Conservation (phyloP, 345 rosid genomes). For the Moricandia arvensis region DNA sequence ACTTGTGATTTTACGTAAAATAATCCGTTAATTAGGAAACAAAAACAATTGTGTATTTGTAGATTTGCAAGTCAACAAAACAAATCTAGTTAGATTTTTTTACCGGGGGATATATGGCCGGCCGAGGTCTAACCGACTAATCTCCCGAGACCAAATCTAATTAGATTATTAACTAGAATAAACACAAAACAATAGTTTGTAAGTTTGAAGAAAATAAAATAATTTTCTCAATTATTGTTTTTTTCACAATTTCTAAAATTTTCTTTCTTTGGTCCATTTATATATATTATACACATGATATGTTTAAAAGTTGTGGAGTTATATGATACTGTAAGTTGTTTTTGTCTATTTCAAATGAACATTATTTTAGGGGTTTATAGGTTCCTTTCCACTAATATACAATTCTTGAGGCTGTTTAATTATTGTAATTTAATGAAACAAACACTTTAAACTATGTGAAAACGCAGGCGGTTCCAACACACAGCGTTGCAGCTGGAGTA, state of each 20-base stretch:
- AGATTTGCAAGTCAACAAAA: neutral
- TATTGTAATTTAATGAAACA: neutral
- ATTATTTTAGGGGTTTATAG: neutral
- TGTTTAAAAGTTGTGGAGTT: neutral
- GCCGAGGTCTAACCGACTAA: no score
- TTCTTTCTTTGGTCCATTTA: no score
- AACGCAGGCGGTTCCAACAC: slow-evolving; percentile 64
- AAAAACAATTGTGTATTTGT: neutral
- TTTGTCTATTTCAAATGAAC: neutral
- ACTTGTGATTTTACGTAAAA: neutral
- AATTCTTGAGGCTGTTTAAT: slow-evolving; percentile 5
- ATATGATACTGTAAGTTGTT: neutral
- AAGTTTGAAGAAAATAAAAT: neutral
- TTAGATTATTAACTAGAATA: neutral
- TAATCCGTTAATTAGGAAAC: neutral
- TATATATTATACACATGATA: neutral
- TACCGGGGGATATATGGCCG: no score
- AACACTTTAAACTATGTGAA: slow-evolving; percentile 8
- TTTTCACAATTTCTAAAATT: no score
- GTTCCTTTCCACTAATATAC: neutral
- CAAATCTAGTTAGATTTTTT: neutral
- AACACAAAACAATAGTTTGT: neutral
- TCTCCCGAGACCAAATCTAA: no score
- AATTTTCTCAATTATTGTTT: neutral
- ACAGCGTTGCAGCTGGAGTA: slow-evolving; percentile 74